phyloP scores from a whole-genome alignment of 305 asterid genomes.

The Fraxinus latifolia region DNA sequence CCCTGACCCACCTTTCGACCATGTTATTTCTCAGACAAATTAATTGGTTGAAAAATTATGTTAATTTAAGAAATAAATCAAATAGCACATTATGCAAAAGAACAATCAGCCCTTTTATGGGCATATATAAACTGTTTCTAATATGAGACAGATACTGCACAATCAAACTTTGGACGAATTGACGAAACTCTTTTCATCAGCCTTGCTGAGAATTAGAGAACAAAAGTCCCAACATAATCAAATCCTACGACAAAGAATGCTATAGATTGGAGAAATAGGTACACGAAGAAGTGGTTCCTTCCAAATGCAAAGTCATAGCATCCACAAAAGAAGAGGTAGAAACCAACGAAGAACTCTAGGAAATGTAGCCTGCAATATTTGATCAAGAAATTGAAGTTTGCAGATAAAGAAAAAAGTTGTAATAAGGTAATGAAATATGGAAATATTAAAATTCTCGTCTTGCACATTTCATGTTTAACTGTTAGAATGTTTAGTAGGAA shows the following conservation, averaged over 20 bases:
- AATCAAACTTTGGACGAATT: not conserved
- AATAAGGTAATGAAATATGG: not conserved
- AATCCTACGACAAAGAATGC: slow-evolving; percentile 33
- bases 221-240: slow-evolving; percentile 31
- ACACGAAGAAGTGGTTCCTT: slow-evolving; percentile 26
- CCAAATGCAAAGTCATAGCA: slow-evolving; percentile 31
- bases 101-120: not conserved
- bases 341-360: slow-evolving; percentile 30
- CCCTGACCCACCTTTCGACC: not conserved
- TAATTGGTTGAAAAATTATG: not conserved
- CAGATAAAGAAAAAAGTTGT: not conserved
- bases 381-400: not conserved
- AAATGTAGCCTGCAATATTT: slow-evolving; percentile 41
- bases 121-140: not conserved
- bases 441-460: not conserved
- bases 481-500: no score
- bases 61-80: not conserved
- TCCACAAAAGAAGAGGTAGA: slow-evolving; percentile 31
- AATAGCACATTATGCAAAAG: not conserved
- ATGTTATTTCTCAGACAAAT: not conserved
- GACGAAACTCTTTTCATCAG: not conserved
- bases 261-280: slow-evolving; percentile 30
- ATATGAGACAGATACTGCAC: not conserved
- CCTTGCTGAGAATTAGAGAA: slow-evolving; percentile 17
- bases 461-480: not conserved